Percentiles rank a stretch among this genome's conserved stretches.
phyloP scores from a whole-genome alignment of 2,329 filamentous ascomycete genomes.

The Pseudogymnoascus sp. region DNA sequence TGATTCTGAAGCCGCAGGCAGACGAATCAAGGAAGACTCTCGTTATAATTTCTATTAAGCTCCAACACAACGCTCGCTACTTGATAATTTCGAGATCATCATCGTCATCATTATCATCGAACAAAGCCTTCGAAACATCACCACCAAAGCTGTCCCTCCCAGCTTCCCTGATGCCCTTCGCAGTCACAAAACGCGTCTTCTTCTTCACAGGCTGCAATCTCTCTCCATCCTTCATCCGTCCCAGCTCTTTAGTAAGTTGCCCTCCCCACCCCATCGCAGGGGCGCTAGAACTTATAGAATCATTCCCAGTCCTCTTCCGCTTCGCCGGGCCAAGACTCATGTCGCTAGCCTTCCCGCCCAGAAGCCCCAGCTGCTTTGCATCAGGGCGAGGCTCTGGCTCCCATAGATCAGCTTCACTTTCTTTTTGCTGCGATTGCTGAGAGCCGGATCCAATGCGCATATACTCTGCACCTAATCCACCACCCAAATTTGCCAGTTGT shows the following conservation, averaged over 20 bases:
- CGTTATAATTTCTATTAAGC: not conserved
- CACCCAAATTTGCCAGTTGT: slow-evolving; percentile 55
- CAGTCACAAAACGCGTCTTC: slow-evolving; percentile 73
- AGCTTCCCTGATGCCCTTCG: slow-evolving; percentile 68
- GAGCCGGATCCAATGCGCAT: slow-evolving; percentile 36
- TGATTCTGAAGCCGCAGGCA: not conserved
- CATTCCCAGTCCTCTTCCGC: slow-evolving; percentile 46
- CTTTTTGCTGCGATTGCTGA: slow-evolving; percentile 13
- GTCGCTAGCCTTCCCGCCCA: slow-evolving; percentile 32
- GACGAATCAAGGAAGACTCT: not conserved
- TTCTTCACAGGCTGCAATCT: slow-evolving; percentile 46
- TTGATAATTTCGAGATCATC: slow-evolving; percentile 27
- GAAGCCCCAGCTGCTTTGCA: slow-evolving; percentile 37
- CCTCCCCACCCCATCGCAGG: slow-evolving; percentile 48
- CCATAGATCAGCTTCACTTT: not conserved
- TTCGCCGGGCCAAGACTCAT: slow-evolving; percentile 53
- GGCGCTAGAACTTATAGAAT: slow-evolving; percentile 23
- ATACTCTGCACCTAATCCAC: slow-evolving; percentile 62
- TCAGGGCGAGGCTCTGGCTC: slow-evolving; percentile 31
- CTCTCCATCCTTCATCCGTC: slow-evolving; percentile 54
- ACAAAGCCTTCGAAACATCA: slow-evolving; percentile 30
- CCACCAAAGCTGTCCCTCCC: slow-evolving; percentile 63
- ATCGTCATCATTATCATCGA: slow-evolving; percentile 25
- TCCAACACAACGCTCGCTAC: slow-evolving; percentile 1
- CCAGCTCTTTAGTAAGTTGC: slow-evolving; percentile 45